These are phyloP conservation scores for Plasmodium cynomolgi DNA, from an alignment of 169 alveolate genomes.

Conservation along the genomic window DNA sequence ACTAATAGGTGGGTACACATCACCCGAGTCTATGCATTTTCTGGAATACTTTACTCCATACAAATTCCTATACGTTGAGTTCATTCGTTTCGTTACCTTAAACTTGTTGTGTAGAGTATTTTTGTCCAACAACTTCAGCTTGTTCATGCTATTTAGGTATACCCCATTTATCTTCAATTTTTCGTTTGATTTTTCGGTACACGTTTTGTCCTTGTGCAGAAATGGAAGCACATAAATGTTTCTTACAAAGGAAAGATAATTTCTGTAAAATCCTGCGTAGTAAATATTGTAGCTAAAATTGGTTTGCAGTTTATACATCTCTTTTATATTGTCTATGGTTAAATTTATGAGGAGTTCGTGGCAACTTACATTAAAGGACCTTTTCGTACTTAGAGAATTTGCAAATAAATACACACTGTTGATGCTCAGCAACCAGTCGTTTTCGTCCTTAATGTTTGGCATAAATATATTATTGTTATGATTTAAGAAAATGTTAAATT, in stretches of 20 bases:
- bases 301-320: conserved; percentile 23
- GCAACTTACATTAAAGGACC: conserved; percentile 9
- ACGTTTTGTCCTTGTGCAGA: background rate
- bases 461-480: conserved; percentile 48
- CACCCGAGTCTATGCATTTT: background rate
- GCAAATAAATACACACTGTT: conserved; percentile 8
- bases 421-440: conserved; percentile 44
- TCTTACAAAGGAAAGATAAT: conserved; percentile 20
- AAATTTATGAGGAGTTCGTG: conserved; percentile 32
- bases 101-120: background rate
- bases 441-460: conserved; percentile 67
- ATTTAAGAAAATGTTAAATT: conserved; percentile 52
- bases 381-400: conserved; percentile 5
- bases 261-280: conserved; percentile 34
- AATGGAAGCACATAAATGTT: conserved; percentile 40
- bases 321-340: conserved; percentile 55
- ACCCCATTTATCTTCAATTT: conserved; percentile 30
- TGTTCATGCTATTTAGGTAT: conserved; percentile 10
- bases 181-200: conserved; percentile 22
- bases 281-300: conserved; percentile 53
- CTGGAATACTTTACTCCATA: background rate
- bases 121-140: background rate
- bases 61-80: background rate
- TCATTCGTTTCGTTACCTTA: background rate
- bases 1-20: background rate